These are phyloP conservation scores for Oenanthe javanica DNA, from an alignment of 140 eudicot species.

Conservation along the genomic window DNA sequence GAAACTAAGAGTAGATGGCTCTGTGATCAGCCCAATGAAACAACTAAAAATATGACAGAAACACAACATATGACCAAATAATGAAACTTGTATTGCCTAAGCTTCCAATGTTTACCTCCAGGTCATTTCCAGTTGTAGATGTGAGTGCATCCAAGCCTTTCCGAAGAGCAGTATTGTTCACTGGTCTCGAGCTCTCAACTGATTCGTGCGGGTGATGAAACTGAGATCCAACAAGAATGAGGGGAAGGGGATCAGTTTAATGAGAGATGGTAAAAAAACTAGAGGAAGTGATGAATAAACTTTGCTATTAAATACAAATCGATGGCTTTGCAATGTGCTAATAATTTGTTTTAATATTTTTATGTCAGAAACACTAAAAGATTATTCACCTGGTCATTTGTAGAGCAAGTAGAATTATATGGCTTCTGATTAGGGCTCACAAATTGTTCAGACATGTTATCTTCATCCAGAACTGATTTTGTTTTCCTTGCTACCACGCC, in stretches of 20 bases:
- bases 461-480: conserved; percentile 64
- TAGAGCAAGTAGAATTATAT: conserved; percentile 12
- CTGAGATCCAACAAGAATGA: conserved; percentile 27
- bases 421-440: conserved; percentile 19
- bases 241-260: background rate
- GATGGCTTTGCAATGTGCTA: background rate
- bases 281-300: background rate
- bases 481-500: conserved; percentile 78
- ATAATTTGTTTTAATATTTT: background rate
- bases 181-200: conserved; percentile 22
- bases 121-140: conserved; percentile 50
- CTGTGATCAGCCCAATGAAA: background rate
- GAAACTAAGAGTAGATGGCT: background rate
- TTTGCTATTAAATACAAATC: background rate
- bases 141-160: conserved; percentile 43
- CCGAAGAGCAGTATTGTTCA: conserved; percentile 34
- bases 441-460: conserved; percentile 21
- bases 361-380: background rate
- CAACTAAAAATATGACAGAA: background rate
- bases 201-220: conserved; percentile 18
- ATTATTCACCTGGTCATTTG: conserved; percentile 36
- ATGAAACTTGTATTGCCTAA: background rate
- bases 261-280: background rate
- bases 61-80: background rate
- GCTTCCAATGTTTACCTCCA: conserved; percentile 41